A percentile compares a stretch with the other conserved stretches of the same genome.
phyloP scores from a whole-genome alignment of 306 rosid genomes.

The Gillenia trifoliata region DNA sequence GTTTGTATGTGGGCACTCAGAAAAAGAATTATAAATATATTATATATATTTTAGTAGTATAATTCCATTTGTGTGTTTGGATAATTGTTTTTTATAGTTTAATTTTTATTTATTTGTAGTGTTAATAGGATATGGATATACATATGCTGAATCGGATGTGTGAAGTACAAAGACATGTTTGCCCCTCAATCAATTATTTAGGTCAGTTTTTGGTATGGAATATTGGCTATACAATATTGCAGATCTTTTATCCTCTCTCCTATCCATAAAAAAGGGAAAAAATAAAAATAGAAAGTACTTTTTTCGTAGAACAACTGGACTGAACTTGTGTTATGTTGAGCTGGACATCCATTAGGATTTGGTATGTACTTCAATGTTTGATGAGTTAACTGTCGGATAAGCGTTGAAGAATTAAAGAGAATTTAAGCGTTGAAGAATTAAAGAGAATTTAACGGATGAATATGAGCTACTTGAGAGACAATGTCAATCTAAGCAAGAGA shows the following conservation, averaged over 20 bases:
- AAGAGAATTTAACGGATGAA: no score
- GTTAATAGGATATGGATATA: neutral
- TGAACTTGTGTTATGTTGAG: neutral
- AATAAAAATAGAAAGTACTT: neutral
- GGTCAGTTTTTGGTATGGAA: neutral
- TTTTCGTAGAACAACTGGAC: neutral
- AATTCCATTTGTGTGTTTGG: neutral
- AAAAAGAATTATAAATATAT: neutral
- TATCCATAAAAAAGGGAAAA: neutral
- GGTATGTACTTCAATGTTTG: no score
- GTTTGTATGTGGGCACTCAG: conserved; percentile 18
- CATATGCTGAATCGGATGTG: conserved; percentile 2
- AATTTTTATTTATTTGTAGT: neutral
- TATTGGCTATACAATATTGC: neutral
- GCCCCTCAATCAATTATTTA: conserved; percentile 3
- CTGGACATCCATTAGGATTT: neutral
- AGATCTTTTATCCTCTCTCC: neutral
- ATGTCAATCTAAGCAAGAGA: neutral
- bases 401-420: no score
- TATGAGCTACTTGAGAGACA: neutral
- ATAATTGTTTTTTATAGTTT: neutral
- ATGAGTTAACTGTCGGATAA: no score
- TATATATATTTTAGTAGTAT: neutral
- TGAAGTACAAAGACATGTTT: neutral
- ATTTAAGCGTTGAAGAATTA: no score